Evolutionary conservation across 345 rosid species (phyloP).

Genomic region (Boechera divaricarpa): DNA sequence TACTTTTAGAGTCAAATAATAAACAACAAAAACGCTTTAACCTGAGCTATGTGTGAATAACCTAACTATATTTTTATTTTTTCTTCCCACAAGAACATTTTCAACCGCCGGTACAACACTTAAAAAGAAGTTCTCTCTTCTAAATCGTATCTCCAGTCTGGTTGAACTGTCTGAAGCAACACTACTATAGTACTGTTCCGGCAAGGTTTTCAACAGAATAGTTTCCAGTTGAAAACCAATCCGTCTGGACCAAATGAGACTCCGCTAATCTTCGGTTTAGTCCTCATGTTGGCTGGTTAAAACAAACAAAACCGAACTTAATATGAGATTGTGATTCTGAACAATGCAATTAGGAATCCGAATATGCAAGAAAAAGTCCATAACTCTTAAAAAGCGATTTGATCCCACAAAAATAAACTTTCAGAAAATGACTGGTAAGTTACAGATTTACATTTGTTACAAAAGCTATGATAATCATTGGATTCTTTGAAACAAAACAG

Average conservation of each 20-base stretch:
- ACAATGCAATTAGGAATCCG: not conserved
- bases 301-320: slow-evolving; percentile 5
- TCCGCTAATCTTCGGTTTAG: slow-evolving; percentile 19
- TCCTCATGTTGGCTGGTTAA: slow-evolving; percentile 2
- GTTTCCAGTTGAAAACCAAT: not conserved
- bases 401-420: not conserved
- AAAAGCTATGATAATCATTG: not conserved
- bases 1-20: not conserved
- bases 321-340: not conserved
- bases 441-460: not conserved
- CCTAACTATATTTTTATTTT: not conserved
- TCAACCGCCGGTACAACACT: slow-evolving; percentile 1
- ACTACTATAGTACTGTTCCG: not conserved
- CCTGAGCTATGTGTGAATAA: not conserved
- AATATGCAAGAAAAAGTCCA: not conserved
- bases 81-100: not conserved
- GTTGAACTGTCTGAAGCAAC: not conserved
- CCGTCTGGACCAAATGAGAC: not conserved
- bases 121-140: not conserved
- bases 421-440: not conserved
- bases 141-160: not conserved
- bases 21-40: slow-evolving; percentile 2
- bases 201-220: not conserved
- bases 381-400: not conserved
- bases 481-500: slow-evolving; percentile 3